Conservation (phyloP, 2,329 filamentous ascomycete genomes). For the Xylariaceae sp. region DNA sequence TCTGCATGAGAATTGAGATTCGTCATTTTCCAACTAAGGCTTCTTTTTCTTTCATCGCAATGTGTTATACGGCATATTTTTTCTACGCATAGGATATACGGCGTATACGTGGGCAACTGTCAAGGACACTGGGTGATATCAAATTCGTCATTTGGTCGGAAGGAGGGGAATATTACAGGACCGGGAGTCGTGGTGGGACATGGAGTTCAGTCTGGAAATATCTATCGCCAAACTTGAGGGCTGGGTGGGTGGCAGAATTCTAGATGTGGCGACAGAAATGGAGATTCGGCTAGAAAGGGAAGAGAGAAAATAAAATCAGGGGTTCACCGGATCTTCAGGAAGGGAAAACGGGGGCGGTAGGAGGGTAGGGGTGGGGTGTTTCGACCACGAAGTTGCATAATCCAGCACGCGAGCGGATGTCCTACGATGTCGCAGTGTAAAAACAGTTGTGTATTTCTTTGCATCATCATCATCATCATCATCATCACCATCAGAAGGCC, state of each 20-base stretch:
- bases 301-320: not conserved
- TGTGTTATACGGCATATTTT: conserved; percentile 15
- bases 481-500: not conserved
- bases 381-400: not conserved
- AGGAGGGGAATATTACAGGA: not conserved
- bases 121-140: conserved; percentile 13
- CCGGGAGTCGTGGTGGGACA: not conserved
- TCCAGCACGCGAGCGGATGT: not conserved
- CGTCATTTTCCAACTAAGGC: conserved; percentile 1
- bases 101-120: conserved; percentile 5
- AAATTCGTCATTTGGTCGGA: not conserved
- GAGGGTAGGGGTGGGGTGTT: not conserved
- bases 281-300: not conserved
- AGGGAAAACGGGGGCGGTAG: not conserved
- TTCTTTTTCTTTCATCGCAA: conserved; percentile 11
- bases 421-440: not conserved
- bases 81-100: conserved; percentile 8
- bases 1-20: conserved; percentile 22
- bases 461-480: not conserved
- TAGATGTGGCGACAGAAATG: not conserved
- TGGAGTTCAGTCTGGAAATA: not conserved
- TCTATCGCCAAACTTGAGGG: not conserved
- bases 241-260: not conserved
- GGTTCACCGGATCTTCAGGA: not conserved
- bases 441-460: not conserved